Evolutionary conservation across 306 rosid species (phyloP).

Genomic region (Quercus suber): DNA sequence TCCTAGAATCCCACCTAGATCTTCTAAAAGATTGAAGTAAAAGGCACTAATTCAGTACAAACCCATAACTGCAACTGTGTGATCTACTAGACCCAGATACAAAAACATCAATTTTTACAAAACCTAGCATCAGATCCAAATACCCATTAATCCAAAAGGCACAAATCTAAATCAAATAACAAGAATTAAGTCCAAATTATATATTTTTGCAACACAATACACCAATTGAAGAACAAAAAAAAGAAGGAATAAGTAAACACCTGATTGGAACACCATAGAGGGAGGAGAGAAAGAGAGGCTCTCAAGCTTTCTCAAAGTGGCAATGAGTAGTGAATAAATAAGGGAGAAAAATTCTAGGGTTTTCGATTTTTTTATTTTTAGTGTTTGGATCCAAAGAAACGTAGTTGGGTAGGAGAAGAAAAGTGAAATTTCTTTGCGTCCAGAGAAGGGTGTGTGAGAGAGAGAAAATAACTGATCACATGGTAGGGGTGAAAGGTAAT

Average conservation of each 20-base stretch:
- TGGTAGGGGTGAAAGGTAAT: slow-evolving; percentile 16
- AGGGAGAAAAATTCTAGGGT: slow-evolving; percentile 6
- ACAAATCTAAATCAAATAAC: neutral
- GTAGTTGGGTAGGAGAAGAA: slow-evolving; percentile 23
- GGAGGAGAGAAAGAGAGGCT: slow-evolving; percentile 3
- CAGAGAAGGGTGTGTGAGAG: neutral
- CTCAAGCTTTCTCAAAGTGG: neutral
- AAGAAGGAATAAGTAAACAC: slow-evolving; percentile 3
- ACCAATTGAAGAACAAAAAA: neutral
- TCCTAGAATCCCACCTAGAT: slow-evolving; percentile 12
- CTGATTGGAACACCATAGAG: slow-evolving; percentile 20
- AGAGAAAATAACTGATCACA: slow-evolving; percentile 9
- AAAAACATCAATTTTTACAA: neutral
- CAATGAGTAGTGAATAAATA: neutral
- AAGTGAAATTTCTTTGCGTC: neutral
- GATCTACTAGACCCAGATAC: slow-evolving; percentile 15
- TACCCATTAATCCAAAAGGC: neutral
- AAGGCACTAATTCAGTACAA: slow-evolving; percentile 4
- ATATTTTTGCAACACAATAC: neutral
- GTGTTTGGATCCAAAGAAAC: slow-evolving; percentile 29
- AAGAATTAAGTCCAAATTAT: neutral
- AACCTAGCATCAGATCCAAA: slow-evolving; percentile 26
- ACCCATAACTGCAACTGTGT: neutral
- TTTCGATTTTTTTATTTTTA: neutral
- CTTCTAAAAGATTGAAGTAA: neutral